Percentiles rank a stretch among this genome's conserved stretches.
These are phyloP conservation scores for Trichoderma sp. DNA, from an alignment of 2,329 filamentous ascomycete species.

Conservation along the genomic window DNA sequence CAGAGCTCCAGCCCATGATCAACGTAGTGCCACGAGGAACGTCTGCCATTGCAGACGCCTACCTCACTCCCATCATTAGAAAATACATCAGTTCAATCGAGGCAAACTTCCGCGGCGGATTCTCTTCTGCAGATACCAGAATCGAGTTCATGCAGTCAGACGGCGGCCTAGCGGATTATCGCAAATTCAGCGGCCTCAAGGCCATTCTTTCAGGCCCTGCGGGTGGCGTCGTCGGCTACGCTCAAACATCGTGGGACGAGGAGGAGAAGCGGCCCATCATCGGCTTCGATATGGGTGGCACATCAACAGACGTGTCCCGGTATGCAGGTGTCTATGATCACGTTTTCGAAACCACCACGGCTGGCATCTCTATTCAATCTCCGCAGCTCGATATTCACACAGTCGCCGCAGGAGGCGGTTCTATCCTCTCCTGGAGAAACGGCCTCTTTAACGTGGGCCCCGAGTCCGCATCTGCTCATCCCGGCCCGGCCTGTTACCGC, in stretches of 20 bases:
- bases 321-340: slow-evolving; percentile 51
- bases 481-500: slow-evolving; percentile 70
- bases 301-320: slow-evolving; percentile 70
- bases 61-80: slow-evolving; percentile 41
- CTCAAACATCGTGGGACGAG: slow-evolving; percentile 68
- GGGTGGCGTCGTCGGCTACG: slow-evolving; percentile 75
- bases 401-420: slow-evolving; percentile 73
- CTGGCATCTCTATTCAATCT: slow-evolving; percentile 73
- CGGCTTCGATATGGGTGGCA: slow-evolving; percentile 72
- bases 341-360: slow-evolving; percentile 71
- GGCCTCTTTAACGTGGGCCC: slow-evolving; percentile 72
- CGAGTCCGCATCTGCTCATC: slow-evolving; percentile 67
- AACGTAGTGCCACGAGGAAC: slow-evolving; percentile 45
- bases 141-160: slow-evolving; percentile 73
- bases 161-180: slow-evolving; percentile 50
- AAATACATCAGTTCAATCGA: slow-evolving; percentile 36
- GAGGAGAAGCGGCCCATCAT: slow-evolving; percentile 67
- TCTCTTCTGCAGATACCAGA: slow-evolving; percentile 39
- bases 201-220: slow-evolving; percentile 72
- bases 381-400: slow-evolving; percentile 82
- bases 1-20: slow-evolving; percentile 41
- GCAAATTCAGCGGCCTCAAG: slow-evolving; percentile 64
- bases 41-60: slow-evolving; percentile 43
- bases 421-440: slow-evolving; percentile 66
- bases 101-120: slow-evolving; percentile 37